Evolutionary conservation across 495 filamentous ascomycete genomes (phyloP).

Genomic region (Penicillium bovifimosum): DNA sequence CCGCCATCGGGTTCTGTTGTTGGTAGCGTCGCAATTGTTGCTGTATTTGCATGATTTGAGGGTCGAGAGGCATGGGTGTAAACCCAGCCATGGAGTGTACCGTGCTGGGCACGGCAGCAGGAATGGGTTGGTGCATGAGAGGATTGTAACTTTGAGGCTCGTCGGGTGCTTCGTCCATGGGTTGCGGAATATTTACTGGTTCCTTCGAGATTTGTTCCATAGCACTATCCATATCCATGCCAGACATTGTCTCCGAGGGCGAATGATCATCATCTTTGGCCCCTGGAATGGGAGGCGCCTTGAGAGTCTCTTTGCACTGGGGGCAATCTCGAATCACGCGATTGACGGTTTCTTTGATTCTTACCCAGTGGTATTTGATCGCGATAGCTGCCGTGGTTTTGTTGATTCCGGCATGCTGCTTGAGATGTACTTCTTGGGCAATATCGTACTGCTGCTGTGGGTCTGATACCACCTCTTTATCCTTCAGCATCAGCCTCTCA

Average conservation of each 20-base stretch:
- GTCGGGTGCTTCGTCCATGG: constrained; percentile 32
- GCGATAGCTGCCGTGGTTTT: constrained; percentile 95
- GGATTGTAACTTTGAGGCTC: constrained; percentile 30
- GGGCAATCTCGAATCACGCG: constrained; percentile 88
- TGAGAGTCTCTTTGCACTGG: constrained; percentile 80
- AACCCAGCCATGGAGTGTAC: constrained; percentile 38
- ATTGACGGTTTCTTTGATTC: constrained; percentile 96
- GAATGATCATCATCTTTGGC: constrained; percentile 25
- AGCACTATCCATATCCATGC: constrained; percentile 13
- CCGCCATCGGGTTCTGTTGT: constrained; percentile 33
- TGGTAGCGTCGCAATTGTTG: constrained; percentile 37
- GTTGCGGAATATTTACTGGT: constrained; percentile 18
- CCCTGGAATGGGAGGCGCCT: constrained; percentile 40
- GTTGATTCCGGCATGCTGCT: constrained; percentile 91
- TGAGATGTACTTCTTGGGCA: constrained; percentile 65
- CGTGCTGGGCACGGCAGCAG: constrained; percentile 23
- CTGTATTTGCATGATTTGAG: constrained; percentile 42
- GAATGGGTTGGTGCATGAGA: constrained; percentile 27
- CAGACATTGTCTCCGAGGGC: constrained; percentile 17
- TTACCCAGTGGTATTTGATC: constrained; percentile 94
- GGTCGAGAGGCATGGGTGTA: constrained; percentile 39
- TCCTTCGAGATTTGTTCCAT: constrained; percentile 18
- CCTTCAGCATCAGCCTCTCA: constrained; percentile 90
- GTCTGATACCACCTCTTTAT: constrained; percentile 94
- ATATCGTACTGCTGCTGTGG: constrained; percentile 90